A percentile compares a stretch with the other conserved stretches of the same genome.
These are phyloP conservation scores for Trametes hirsuta DNA, from an alignment of 1,284 basidiomycete genomes.

Conservation along the genomic window DNA sequence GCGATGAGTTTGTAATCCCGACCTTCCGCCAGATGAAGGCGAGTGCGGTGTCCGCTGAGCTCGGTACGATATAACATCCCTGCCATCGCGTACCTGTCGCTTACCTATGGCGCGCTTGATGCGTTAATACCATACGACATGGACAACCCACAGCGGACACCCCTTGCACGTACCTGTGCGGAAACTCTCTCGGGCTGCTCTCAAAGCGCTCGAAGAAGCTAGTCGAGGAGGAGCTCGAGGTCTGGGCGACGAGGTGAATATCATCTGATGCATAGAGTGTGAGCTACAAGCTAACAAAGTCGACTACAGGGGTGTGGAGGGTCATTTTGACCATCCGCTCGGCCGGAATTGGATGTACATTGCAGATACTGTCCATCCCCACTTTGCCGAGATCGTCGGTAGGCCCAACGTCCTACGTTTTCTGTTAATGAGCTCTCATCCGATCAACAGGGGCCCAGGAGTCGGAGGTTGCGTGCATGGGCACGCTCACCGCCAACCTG, in stretches of 20 bases:
- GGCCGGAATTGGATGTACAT: conserved; percentile 85
- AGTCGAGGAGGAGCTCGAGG: conserved; percentile 83
- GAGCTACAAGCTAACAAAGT: background rate
- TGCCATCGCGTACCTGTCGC: too few species aligned
- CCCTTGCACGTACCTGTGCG: conserved; percentile 87
- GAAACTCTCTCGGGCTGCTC: conserved; percentile 92
- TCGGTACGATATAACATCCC: conserved; percentile 33
- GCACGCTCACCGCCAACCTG: conserved; percentile 92
- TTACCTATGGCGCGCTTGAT: too few species aligned
- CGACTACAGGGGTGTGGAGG: conserved; percentile 76
- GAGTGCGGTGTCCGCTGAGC: conserved; percentile 41
- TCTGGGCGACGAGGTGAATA: conserved; percentile 83
- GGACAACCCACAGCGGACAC: conserved; percentile 44
- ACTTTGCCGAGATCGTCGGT: conserved; percentile 88
- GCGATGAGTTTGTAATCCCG: conserved; percentile 65
- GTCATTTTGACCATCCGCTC: conserved; percentile 90
- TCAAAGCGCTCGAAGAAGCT: conserved; percentile 74
- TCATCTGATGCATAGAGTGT: conserved; percentile 10
- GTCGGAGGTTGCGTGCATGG: conserved; percentile 92
- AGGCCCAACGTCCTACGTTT: conserved; percentile 29
- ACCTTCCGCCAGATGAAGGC: conserved; percentile 60
- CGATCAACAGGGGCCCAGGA: conserved; percentile 73
- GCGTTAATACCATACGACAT: background rate
- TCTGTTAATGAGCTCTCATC: background rate
- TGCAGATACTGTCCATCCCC: conserved; percentile 71